Base-by-base conservation (phyloP, 2,329 filamentous ascomycete genomes). In the Purpureocillium takamizusanense region DNA sequence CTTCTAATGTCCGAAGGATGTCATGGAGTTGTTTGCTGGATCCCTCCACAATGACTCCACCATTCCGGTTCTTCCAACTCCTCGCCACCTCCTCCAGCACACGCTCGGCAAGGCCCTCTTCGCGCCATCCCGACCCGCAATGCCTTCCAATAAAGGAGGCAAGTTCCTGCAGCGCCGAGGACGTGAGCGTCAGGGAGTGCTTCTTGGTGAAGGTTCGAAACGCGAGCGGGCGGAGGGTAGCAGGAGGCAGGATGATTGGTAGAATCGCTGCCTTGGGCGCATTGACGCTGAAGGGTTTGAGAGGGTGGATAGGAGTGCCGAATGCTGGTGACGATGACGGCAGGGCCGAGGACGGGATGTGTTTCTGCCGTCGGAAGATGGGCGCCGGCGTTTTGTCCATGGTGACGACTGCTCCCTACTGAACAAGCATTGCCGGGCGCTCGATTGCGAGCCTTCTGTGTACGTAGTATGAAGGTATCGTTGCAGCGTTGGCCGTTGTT, bases 131-230 rank as follows among this genome's bases (percentile, higher is more conserved):
- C 41, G 89, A 89, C 27, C 92, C 92, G 59, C 92, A 98, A 60
- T 95, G 84, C 50, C 86, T 82, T 10, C 92, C 94, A 38, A 98
- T 83, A 59, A 98, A 98, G 1, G 77, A 74, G 15, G 92, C 89
- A 25, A 98, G 72, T 34, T 85, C 78, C 58, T 90, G 81, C 5
- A 98, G 68, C 0, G 92, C 87, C 1, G 88, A 79, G 0, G 90
- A 92, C 7, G 86, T 89, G 38, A 98, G 76, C 0, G 89, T 97
- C 40, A 98, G 70, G 51, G 90, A 94, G 63, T 98, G 87, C 56
- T 97, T 98, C 62, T 95, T 95, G 2, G 92, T 98, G 49, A 98
- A 94, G 0, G 86, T 94, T 34, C 92, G 80, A 55, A 98, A 97
- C 8, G 92, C 94, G 15, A 97, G 72, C 3, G 92, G 90, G 45